Evolutionary conservation across 192 early-diverging fungal genomes (phyloP), one percentile per base, ranked within the genome.

Genomic region (Spinellus fusiger): DNA sequence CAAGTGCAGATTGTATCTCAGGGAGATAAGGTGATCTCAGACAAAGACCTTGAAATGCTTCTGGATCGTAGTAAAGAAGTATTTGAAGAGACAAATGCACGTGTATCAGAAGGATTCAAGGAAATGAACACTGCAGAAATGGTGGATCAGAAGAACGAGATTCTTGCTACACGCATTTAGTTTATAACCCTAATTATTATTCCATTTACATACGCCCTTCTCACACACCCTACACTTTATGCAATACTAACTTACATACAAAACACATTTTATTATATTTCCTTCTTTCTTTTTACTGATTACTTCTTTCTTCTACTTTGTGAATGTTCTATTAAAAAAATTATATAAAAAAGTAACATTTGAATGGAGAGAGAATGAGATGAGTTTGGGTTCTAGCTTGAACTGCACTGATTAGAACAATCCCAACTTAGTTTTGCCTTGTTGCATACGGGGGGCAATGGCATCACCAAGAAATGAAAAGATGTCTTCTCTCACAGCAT

Each of bases 401-500:
- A n/a, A n/a, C n/a, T n/a, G n/a, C n/a, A n/a, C n/a, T n/a, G 3
- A 44, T 44, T 60, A 70, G 53, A 65, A 70, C 20, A 70, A 49
- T 10, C 68, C 69, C 40, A 71, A 34, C 51, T 71, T 71, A 22
- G 63, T 56, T 27, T 49, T 50, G n/a, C 63, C 62, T 0, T 61
- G 44, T 35, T 71, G 58, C 56, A 71, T 53, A 46, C 62, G 49
- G 20, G 59, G 40, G 5, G 58, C 52, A 33, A 69, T 52, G 28
- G 62, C 49, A 16, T 34, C 51, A 15, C 66, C 73, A 40, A 80
- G 53, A 55, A 90, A 74, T 5, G 55, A 62, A 61, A 82, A 73
- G 0, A 84, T 54, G 60, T 86, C 83, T n/a, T 66, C 56, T 23
- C 82, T 73, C 34, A 84, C 75, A 44, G 85, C 87, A 26, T 77